Conservation (phyloP, 2,329 filamentous ascomycete genomes). For the Cladophialophora chaetospira region DNA sequence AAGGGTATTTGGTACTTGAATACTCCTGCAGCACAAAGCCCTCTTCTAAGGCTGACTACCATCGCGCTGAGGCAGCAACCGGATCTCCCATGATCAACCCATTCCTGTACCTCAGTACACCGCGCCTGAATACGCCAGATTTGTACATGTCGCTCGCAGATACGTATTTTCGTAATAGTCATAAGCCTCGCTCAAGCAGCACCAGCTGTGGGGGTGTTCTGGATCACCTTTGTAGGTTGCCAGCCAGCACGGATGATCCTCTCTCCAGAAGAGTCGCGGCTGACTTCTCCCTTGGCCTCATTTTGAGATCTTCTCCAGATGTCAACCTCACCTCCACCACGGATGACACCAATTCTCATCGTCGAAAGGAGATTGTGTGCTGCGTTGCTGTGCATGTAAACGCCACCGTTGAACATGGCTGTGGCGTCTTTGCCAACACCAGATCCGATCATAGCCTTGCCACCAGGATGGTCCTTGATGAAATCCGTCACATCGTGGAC, state of each 20-base stretch:
- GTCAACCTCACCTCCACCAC: slow-evolving; percentile 84
- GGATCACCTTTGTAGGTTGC: slow-evolving; percentile 79
- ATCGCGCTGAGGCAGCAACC: too few relatives aligned
- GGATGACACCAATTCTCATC: slow-evolving; percentile 84
- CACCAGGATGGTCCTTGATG: slow-evolving; percentile 87
- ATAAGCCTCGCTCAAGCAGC: slow-evolving; percentile 61
- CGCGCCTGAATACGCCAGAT: background rate
- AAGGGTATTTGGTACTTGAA: too few relatives aligned
- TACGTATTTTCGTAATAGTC: slow-evolving; percentile 18
- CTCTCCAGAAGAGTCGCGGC: slow-evolving; percentile 78
- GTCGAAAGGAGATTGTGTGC: slow-evolving; percentile 86
- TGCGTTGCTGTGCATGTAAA: slow-evolving; percentile 87
- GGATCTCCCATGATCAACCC: too few relatives aligned
- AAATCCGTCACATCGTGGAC: slow-evolving; percentile 83
- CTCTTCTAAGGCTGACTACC: too few relatives aligned
- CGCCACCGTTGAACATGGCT: slow-evolving; percentile 87
- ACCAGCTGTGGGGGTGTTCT: slow-evolving; percentile 79
- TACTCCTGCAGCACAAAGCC: too few relatives aligned
- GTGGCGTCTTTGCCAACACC: slow-evolving; percentile 86
- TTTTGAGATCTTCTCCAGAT: slow-evolving; percentile 87
- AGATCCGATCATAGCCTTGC: slow-evolving; percentile 80
- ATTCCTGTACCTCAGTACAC: background rate
- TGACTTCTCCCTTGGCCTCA: slow-evolving; percentile 70
- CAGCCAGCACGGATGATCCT: slow-evolving; percentile 82
- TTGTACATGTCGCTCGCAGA: slow-evolving; percentile 9